Conservation (phyloP, 495 filamentous ascomycete genomes). For the Filosporella fistucella region DNA sequence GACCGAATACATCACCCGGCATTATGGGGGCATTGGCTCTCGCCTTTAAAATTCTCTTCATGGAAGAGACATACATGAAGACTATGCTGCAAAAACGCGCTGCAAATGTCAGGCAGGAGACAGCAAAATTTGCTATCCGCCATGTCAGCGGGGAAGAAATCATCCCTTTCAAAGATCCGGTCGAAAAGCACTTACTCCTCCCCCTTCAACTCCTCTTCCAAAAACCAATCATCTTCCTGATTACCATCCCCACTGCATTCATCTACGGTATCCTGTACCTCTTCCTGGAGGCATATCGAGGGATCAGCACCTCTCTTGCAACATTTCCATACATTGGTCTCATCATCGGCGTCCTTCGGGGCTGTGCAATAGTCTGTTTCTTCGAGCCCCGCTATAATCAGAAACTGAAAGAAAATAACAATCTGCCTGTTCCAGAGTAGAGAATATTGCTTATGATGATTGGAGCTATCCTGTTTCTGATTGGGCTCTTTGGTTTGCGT, state of each 20-base stretch:
- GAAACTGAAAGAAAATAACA: constrained; percentile 21
- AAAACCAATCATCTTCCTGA: constrained; percentile 41
- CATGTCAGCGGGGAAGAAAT: constrained; percentile 67
- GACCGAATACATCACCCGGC: constrained; percentile 41
- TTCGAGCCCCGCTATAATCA: constrained; percentile 37
- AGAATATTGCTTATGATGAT: constrained; percentile 56
- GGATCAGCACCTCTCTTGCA: constrained; percentile 11
- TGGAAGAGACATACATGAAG: constrained; percentile 62
- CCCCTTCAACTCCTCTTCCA: constrained; percentile 39
- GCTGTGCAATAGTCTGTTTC: constrained; percentile 31
- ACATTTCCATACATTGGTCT: constrained; percentile 13
- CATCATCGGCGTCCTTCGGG: constrained; percentile 9
- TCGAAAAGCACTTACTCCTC: constrained; percentile 18
- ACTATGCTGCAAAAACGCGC: constrained; percentile 62
- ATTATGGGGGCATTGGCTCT: constrained; percentile 52
- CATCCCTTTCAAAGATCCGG: constrained; percentile 53
- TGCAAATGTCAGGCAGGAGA: constrained; percentile 51
- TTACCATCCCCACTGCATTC: constrained; percentile 42
- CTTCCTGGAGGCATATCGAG: constrained; percentile 27
- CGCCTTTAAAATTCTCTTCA: constrained; percentile 48
- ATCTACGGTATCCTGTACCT: constrained; percentile 40
- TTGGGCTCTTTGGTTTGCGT: constrained; percentile 44
- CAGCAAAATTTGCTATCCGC: constrained; percentile 64
- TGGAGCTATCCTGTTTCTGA: constrained; percentile 50
- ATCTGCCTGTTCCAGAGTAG: constrained; percentile 38